Evolutionary conservation across 768 basidiomycete species (phyloP), one percentile per base, ranked within the genome.

Genomic region (Boletus tomentosulus): DNA sequence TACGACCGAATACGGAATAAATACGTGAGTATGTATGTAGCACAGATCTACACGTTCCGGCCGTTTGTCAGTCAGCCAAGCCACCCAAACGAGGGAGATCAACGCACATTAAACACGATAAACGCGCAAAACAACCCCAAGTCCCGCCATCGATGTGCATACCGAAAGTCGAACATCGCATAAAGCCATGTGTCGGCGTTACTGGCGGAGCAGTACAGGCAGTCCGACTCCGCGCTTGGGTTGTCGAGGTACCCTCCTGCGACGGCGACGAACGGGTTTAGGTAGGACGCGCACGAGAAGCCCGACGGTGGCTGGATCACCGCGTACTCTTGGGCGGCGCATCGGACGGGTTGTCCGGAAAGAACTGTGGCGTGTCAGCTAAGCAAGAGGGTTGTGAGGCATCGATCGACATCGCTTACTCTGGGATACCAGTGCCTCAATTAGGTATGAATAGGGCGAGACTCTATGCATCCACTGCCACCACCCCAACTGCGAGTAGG

Each of bases 391-490:
- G 33, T 13, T 34, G 3, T 34, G 13, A 34, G 19, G 38, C 38
- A 3, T 39, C 7, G 4, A 19, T 19, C 6, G 16, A 19, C 11
- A 42, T 13, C 10, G 12, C 50, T 57, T 60, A 87, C 86, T 67
- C 65, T 76, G 71, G 1, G 74, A 70, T 11, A 73, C 57, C 19
- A 79, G 54, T 30, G 69, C 76, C 46, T 82, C 82, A 50, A 85
- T 73, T 30, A 85, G 68, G 57, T 85, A 84, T 1, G 79, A 78
- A 63, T 72, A 82, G 0, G 81, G 80, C 3, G 80, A 80, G 25
- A 78, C 7, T 51, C 63, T 73, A 57, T 78, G 87, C 85, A 87
- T 85, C 85, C 86, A 88, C 48, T 68, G 63, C 86, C 86, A 89
- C 80, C 84, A 85, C 15, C 80, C 80, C 3, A 88, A 77, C 15